phyloP scores from a whole-genome alignment of 164 flowering plant genomes.

The Sextonia rubra region DNA sequence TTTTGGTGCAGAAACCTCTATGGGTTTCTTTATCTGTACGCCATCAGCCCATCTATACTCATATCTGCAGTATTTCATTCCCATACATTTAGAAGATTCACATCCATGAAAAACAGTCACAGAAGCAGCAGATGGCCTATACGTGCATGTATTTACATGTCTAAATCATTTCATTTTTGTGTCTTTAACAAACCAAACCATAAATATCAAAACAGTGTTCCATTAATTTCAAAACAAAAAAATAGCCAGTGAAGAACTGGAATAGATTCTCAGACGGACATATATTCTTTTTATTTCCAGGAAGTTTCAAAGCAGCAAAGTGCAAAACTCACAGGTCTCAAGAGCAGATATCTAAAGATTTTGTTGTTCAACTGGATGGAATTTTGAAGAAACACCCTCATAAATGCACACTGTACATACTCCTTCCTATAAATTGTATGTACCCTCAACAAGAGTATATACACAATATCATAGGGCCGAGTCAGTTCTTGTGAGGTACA shows the following conservation, averaged over 20 bases:
- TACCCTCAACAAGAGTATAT: not conserved
- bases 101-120: not conserved
- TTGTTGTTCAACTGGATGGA: not conserved
- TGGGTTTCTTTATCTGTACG: slow-evolving; percentile 91
- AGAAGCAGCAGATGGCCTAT: not conserved
- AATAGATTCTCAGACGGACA: no score
- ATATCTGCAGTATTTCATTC: slow-evolving; percentile 47
- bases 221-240: not conserved
- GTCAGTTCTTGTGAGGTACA: not conserved
- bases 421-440: not conserved
- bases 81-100: slow-evolving; percentile 13
- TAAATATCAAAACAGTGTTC: not conserved
- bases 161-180: not conserved
- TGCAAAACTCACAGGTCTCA: not conserved
- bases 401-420: not conserved
- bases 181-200: not conserved
- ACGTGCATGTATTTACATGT: not conserved
- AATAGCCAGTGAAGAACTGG: no score
- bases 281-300: no score
- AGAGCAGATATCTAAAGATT: not conserved
- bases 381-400: not conserved
- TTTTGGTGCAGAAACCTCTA: slow-evolving; percentile 98
- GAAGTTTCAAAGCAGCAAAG: no score
- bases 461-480: not conserved
- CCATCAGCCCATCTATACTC: slow-evolving; percentile 99